Base-by-base conservation (phyloP, 2,329 filamentous ascomycete genomes). In the Neospermospora avenae region DNA sequence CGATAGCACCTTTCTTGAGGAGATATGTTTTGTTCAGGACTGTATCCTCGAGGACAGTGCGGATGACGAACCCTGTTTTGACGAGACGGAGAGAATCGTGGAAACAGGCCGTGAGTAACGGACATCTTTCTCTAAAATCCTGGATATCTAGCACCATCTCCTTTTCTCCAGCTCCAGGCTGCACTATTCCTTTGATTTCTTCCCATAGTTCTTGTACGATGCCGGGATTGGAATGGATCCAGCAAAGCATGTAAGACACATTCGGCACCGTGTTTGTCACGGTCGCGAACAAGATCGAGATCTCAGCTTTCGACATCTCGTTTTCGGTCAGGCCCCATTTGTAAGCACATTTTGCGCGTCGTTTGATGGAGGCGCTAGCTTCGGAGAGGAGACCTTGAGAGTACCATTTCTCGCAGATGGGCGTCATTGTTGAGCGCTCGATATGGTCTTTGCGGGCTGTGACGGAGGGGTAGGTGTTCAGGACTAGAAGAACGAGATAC, bases 1-100 rank as follows among this genome's bases (percentile, higher is more conserved):
- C 71, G 7, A 73, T 64, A 4, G 70, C 68, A n/a, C 71, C 73
- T 57, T 77, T 77, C 49, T 74, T 74, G n/a, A 81, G 69, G 28
- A 78, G 72, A 59, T 77, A 79, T 13, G 65, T 71, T 58, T 77
- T 56, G n/a, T 57, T 41, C 16, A 80, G 65, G 4, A 76, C 49
- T 3, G 75, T 77, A 55, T 82, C 79, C 24, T 73, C 65, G 14
- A 72, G 64, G 4, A 80, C 74, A 4, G 71, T 68, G 5, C 80
- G 74, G 39, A 71, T 74, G 8, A 74, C 73, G 16, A 73, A 65
- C 7, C 73, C 68, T 1, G 74, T 73, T 28, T 76, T 75, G 11
- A 63, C 68, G 4, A 78, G 58, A 4, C 80, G 77, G 58, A 80
- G 66, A 0, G 73, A 73, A 62, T 81, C 80, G 14, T 75, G 73